phyloP scores from a whole-genome alignment of 148 eudicot genomes.

The Pouteria glomerata region DNA sequence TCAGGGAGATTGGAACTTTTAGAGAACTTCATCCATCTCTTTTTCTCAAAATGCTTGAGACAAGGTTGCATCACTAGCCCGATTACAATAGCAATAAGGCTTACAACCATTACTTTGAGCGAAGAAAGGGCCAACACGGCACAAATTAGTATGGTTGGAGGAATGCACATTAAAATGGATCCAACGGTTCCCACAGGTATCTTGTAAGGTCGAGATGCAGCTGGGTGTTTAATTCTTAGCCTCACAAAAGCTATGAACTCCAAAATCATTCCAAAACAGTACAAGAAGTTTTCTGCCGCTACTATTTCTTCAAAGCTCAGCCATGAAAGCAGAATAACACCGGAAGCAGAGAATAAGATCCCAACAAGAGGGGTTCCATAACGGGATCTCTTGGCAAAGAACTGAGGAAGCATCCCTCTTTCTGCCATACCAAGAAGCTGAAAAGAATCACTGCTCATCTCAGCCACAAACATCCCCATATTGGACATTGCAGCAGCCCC shows the following conservation, averaged over 20 bases:
- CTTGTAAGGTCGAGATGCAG: constrained; percentile 13
- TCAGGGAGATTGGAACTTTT: constrained; percentile 3
- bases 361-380: constrained; percentile 13
- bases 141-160: constrained; percentile 3
- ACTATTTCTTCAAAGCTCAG: constrained; percentile 8
- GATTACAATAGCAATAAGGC: background rate
- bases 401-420: constrained; percentile 9
- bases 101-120: constrained; percentile 9
- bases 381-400: constrained; percentile 9
- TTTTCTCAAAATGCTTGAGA: constrained; percentile 6
- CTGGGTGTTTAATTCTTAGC: constrained; percentile 2
- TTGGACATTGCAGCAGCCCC: constrained; percentile 13
- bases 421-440: constrained; percentile 14
- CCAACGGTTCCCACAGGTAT: constrained; percentile 9
- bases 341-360: constrained; percentile 11
- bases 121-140: constrained; percentile 7
- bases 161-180: constrained; percentile 5
- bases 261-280: constrained; percentile 7
- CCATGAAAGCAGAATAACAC: constrained; percentile 8
- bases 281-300: constrained; percentile 5
- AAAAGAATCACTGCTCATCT: constrained; percentile 14
- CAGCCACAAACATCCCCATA: constrained; percentile 10
- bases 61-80: constrained; percentile 12
- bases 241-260: constrained; percentile 8
- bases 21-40: constrained; percentile 8